Evolutionary conservation across 352 stramenopile species (phyloP).

Genomic region (Phytopythium helicoides): DNA sequence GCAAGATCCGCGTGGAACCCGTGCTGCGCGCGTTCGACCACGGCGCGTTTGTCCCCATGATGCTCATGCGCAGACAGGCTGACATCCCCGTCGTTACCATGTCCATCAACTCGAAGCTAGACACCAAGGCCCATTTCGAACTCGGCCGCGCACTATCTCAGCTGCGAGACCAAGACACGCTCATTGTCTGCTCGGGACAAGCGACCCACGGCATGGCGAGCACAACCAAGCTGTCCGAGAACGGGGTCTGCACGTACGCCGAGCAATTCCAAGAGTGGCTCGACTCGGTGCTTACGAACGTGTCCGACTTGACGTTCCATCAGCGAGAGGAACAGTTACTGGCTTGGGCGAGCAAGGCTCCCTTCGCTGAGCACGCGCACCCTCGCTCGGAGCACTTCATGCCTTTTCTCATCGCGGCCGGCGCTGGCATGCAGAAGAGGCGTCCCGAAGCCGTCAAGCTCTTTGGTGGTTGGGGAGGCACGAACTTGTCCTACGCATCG

Average conservation of each 20-base stretch:
- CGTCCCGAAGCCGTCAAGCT: constrained; percentile 25
- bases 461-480: constrained; percentile 33
- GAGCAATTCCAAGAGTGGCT: constrained; percentile 46
- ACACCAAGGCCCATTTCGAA: constrained; percentile 51
- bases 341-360: constrained; percentile 32
- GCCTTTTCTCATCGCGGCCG: constrained; percentile 48
- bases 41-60: constrained; percentile 87
- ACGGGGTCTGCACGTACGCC: constrained; percentile 15
- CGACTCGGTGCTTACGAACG: constrained; percentile 24
- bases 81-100: constrained; percentile 87
- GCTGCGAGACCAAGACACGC: constrained; percentile 68
- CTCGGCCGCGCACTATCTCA: constrained; percentile 60
- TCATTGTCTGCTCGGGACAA: constrained; percentile 85
- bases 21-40: constrained; percentile 83
- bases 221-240: constrained; percentile 4
- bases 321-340: constrained; percentile 38
- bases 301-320: constrained; percentile 19
- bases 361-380: constrained; percentile 32
- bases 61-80: constrained; percentile 75
- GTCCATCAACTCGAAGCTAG: constrained; percentile 64
- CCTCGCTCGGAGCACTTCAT: constrained; percentile 53
- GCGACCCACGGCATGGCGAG: constrained; percentile 29
- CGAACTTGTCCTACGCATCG: constrained; percentile 36
- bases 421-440: constrained; percentile 46
- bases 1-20: constrained; percentile 53